These are phyloP conservation scores for Phytophthora nicotianae DNA, from an alignment of 352 stramenopile genomes.

Conservation along the genomic window DNA sequence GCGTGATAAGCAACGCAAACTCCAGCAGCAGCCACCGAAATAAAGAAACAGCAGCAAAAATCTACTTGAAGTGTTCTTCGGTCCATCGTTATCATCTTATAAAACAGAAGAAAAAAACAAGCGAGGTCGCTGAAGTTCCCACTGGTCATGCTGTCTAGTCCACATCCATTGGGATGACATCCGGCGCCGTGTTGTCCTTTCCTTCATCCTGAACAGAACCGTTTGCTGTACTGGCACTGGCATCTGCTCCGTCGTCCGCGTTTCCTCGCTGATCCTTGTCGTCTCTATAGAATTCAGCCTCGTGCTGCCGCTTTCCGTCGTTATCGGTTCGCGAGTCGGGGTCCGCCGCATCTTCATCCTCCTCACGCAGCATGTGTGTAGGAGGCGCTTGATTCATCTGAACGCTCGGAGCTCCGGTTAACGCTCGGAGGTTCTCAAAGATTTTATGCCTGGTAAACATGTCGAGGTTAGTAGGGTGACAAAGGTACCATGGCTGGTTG, in stretches of 20 bases:
- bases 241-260: slow-evolving; percentile 40
- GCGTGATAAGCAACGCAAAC: slow-evolving; percentile 74
- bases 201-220: slow-evolving; percentile 32
- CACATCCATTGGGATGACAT: slow-evolving; percentile 80
- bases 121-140: not conserved
- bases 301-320: slow-evolving; percentile 72
- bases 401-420: slow-evolving; percentile 80
- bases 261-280: slow-evolving; percentile 81
- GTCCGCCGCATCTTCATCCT: slow-evolving; percentile 79
- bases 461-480: not conserved
- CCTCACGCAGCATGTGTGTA: slow-evolving; percentile 73
- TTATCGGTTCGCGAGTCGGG: slow-evolving; percentile 74
- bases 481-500: not conserved
- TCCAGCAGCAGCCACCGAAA: slow-evolving; percentile 47
- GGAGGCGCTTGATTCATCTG: slow-evolving; percentile 82
- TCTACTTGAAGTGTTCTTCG: slow-evolving; percentile 4
- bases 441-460: slow-evolving; percentile 68
- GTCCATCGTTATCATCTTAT: no score
- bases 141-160: slow-evolving; percentile 43
- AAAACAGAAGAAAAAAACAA: slow-evolving; percentile 10
- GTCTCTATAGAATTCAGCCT: slow-evolving; percentile 84
- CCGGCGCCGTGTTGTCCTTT: slow-evolving; percentile 58
- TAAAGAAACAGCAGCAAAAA: slow-evolving; percentile 20
- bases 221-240: slow-evolving; percentile 30
- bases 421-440: slow-evolving; percentile 79